Conservation (phyloP, 1,284 basidiomycete species). For the Pyrrhoderma lamaoense region DNA sequence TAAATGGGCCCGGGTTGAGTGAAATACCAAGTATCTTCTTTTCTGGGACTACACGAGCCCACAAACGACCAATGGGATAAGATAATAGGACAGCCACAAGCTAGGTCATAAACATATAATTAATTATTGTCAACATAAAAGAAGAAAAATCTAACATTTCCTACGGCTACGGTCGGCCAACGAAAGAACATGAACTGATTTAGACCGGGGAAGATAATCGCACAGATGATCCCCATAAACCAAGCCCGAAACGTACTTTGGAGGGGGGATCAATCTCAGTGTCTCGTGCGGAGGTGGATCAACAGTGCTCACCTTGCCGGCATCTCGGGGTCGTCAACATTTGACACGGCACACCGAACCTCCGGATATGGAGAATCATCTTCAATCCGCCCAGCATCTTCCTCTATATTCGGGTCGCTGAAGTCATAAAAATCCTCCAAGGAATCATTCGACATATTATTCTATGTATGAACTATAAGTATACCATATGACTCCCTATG, state of each 20-base stretch:
- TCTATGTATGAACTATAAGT: neutral
- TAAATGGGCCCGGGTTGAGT: constrained; percentile 31
- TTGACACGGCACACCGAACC: constrained; percentile 21
- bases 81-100: constrained; percentile 24
- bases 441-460: constrained; percentile 8
- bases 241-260: constrained; percentile 30
- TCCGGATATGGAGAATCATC: constrained; percentile 21
- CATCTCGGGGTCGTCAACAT: constrained; percentile 20
- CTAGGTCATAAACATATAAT: constrained; percentile 7
- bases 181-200: constrained; percentile 32
- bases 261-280: constrained; percentile 9
- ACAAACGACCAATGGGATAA: constrained; percentile 24
- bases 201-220: constrained; percentile 25
- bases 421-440: constrained; percentile 13
- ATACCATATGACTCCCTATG: neutral
- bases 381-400: constrained; percentile 15
- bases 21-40: constrained; percentile 22
- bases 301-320: constrained; percentile 10
- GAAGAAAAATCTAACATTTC: constrained; percentile 15
- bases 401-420: constrained; percentile 17
- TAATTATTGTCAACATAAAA: constrained; percentile 22
- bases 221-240: constrained; percentile 31
- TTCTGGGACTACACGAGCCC: constrained; percentile 22
- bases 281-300: neutral
- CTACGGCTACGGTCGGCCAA: constrained; percentile 22